A percentile compares a stretch with the other conserved stretches of the same genome.
phyloP scores from a whole-genome alignment of 495 filamentous ascomycete species.

The Xylaria telfairii region DNA sequence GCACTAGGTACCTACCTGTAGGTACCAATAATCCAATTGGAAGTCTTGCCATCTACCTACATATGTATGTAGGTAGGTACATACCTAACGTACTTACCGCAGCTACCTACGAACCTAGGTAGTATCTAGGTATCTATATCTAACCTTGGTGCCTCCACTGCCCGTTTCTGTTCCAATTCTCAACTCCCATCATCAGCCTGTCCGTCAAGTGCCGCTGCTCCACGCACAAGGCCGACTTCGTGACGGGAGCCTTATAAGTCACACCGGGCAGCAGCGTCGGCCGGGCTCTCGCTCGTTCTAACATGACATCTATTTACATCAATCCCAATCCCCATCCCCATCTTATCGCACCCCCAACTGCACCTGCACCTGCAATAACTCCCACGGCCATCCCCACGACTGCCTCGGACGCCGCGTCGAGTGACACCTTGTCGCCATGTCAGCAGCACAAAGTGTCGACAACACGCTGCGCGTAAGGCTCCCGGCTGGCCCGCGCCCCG shows the following conservation, averaged over 20 bases:
- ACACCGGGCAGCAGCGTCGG: background rate
- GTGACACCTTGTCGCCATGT: background rate
- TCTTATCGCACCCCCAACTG: background rate
- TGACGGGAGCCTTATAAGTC: background rate
- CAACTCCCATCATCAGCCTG: no score
- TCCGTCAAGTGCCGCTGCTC: background rate
- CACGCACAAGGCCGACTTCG: background rate
- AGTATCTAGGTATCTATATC: no score
- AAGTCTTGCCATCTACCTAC: no score
- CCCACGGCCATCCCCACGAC: background rate
- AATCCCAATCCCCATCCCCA: no score
- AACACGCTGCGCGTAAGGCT: slow-evolving; percentile 24
- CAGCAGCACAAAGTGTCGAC: background rate
- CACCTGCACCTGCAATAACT: background rate
- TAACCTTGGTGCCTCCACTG: no score
- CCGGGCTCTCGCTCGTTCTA: background rate
- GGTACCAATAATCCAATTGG: no score
- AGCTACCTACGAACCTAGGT: no score
- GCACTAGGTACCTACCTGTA: no score
- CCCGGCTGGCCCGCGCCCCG: slow-evolving; percentile 4
- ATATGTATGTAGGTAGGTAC: no score
- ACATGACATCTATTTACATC: slow-evolving; percentile 10
- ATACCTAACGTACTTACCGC: no score
- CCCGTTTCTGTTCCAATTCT: no score
- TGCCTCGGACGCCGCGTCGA: background rate